Evolutionary conservation across 2,329 filamentous ascomycete species (phyloP).

Genomic region (Albophoma yamanashiensis): DNA sequence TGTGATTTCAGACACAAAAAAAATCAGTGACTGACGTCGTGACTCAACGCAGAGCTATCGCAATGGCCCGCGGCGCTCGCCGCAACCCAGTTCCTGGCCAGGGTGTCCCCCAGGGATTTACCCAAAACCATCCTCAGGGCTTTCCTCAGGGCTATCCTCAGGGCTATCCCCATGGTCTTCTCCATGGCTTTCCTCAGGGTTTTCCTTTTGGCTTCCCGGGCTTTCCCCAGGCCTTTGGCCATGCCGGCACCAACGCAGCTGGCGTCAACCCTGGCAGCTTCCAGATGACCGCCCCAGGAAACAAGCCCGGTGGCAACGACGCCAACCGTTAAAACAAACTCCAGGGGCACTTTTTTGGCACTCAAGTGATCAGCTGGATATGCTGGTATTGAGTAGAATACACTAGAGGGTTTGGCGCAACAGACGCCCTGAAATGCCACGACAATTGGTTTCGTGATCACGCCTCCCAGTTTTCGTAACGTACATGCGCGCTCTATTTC

Average conservation of each 20-base stretch:
- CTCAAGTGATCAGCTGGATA: slow-evolving; percentile 4
- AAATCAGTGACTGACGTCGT: background rate
- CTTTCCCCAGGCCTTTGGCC: background rate
- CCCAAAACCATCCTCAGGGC: too few relatives aligned
- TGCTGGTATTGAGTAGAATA: slow-evolving; percentile 15
- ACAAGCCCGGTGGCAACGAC: background rate
- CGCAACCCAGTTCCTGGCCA: background rate
- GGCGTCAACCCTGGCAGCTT: background rate
- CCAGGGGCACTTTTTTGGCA: background rate
- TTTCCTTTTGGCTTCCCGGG: too few relatives aligned
- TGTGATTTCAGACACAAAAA: background rate
- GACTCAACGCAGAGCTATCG: background rate
- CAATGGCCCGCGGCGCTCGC: background rate
- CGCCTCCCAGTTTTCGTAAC: background rate
- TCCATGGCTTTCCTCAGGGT: too few relatives aligned
- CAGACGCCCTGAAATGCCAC: background rate
- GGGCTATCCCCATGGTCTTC: too few relatives aligned
- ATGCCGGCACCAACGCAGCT: background rate
- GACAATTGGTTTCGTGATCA: background rate
- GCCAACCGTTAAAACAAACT: slow-evolving; percentile 1
- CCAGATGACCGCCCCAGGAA: background rate
- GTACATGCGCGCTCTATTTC: slow-evolving; percentile 21
- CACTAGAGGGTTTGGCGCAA: slow-evolving; percentile 11
- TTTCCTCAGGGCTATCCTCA: too few relatives aligned
- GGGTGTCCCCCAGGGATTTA: background rate